Evolutionary conservation across 768 basidiomycete genomes (phyloP), one percentile per base, ranked within the genome.

Genomic region (Lactifluus rugatus): DNA sequence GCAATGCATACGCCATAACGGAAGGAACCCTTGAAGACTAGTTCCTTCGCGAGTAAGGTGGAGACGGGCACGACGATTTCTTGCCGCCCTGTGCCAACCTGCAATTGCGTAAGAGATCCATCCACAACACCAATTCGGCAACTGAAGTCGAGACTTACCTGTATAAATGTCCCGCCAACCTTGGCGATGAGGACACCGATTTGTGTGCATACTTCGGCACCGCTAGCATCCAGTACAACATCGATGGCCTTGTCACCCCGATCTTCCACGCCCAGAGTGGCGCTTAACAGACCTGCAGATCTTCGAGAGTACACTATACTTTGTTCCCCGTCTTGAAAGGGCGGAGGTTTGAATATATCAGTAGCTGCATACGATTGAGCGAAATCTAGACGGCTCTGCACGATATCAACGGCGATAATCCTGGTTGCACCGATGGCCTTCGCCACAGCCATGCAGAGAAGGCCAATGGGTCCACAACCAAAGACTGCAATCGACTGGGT

Each of bases 371-470:
- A 94, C 28, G 67, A 65, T 70, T 86, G 87, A 17, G 94, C 93
- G 67, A 98, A 96, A 50, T 89, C 80, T 48, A 98, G 82, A 37
- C 94, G 85, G 28, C 76, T 70, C 32, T 81, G 74, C 53, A 84
- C 78, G 61, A 91, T 86, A 67, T 93, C 93, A 60, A 95, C 80
- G 3, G 85, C 93, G 59, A 98, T 80, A 61, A 95, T 78, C 48
- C 87, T 84, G 42, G 79, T 77, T 2, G 93, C 95, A 36, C 93
- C 93, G 48, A 95, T 76, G 2, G 94, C 93, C 69, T 87, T 93
- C 7, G 95, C 94, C n/a, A 93, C 91, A 7, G 91, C 93, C 88
- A 94, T 91, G 68, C 87, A 89, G 21, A 96, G 80, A 28, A 95
- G 73, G n/a, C 87, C 86, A 55, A 87, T 83, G 2, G 93, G 94